These are phyloP conservation scores for Starmerella gropengiesseri DNA, from an alignment of 805 yeast genomes.

Conservation along the genomic window DNA sequence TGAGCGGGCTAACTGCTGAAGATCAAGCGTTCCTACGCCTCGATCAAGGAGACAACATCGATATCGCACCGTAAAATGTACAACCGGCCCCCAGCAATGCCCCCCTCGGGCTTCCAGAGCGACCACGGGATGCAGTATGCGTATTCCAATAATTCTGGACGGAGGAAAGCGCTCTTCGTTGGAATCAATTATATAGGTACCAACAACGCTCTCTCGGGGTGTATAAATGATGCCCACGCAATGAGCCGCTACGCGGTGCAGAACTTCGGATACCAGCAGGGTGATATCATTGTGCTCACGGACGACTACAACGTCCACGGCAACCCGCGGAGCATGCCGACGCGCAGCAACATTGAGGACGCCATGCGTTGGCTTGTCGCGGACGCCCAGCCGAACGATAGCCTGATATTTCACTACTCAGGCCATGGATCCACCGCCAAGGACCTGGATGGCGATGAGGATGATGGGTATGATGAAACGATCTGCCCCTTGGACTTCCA, in stretches of 20 bases:
- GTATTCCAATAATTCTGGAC: constrained; percentile 62
- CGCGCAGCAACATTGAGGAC: constrained; percentile 54
- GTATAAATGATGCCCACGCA: constrained; percentile 58
- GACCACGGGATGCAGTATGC: constrained; percentile 36
- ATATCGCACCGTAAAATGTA: constrained; percentile 7
- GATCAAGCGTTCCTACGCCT: too few species aligned
- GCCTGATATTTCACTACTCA: constrained; percentile 70
- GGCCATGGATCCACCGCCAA: constrained; percentile 75
- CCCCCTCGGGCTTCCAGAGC: constrained; percentile 29
- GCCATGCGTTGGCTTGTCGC: constrained; percentile 77
- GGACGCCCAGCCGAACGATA: constrained; percentile 65
- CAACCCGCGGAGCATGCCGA: constrained; percentile 41
- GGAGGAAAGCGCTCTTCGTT: constrained; percentile 59
- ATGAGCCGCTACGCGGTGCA: constrained; percentile 35
- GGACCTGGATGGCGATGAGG: constrained; percentile 66
- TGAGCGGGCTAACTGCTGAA: too few species aligned
- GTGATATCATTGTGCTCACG: constrained; percentile 34
- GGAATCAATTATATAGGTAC: constrained; percentile 73
- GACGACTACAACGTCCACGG: constrained; percentile 30
- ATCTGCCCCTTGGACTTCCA: constrained; percentile 68
- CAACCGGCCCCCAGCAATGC: constrained; percentile 24
- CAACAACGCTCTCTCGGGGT: constrained; percentile 53
- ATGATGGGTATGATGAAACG: constrained; percentile 59
- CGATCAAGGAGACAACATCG: too few species aligned
- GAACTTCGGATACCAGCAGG: constrained; percentile 32